Evolutionary conservation across 2,329 filamentous ascomycete genomes (phyloP), one percentile per base, ranked within the genome.

Genomic region (Orbilia oligospora): DNA sequence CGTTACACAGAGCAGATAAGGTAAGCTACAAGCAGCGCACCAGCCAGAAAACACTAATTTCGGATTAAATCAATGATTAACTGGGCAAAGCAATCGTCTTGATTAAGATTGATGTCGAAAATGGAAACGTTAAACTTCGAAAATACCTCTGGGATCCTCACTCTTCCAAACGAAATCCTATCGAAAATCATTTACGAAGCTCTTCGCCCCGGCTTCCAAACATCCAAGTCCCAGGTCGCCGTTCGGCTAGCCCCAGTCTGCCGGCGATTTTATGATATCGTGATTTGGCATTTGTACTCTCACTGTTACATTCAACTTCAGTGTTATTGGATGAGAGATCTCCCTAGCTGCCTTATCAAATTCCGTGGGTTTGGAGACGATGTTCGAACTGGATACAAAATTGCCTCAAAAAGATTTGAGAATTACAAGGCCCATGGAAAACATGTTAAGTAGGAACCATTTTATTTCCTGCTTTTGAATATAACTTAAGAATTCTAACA

Each of bases 201-300:
- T 12, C 55, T 61, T 14, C 6, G 8, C 18, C 18, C 33, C 2
- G 8, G 8, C 10, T 16, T 10, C 33, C n/a, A 9, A 24, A 2
- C 10, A n/a, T 5, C 14, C 51, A 58, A 49, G 44, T 16, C 22
- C n/a, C 27, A 9, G 20, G 12, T 20, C 0, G 51, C 51, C 2
- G 36, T 20, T 22, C 51, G 6, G 36, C 10, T 69, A 12, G 38
- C 51, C 6, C 51, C 44, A 5, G 41, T 56, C 9, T 69, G 66
- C 36, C 66, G 66, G 20, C 51, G 66, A 5, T 58, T 69, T 38
- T 36, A 58, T 14, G 30, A 20, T 9, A 33, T 48, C n/a, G 49
- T 58, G 22, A n/a, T 48, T 8, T 20, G 36, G 24, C 36, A 69
- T 30, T n/a, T 69, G 6, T 69, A 69, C n/a, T 58, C 66, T 12